Base-by-base conservation (phyloP, 257 asterid genomes). In the Solanum peruvianum region DNA sequence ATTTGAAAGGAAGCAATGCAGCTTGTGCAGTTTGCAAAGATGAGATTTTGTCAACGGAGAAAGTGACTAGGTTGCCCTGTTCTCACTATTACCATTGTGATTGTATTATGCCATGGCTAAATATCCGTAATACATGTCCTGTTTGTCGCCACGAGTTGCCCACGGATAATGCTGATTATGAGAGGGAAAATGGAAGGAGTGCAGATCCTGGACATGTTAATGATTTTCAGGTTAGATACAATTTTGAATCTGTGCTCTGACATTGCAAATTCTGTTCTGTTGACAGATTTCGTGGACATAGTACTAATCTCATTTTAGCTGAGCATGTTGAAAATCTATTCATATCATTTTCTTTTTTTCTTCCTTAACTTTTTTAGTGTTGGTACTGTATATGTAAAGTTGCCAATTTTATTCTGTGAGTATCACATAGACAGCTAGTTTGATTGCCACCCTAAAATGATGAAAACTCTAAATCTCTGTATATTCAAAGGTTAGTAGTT, bases 21-120 rank as follows among this genome's bases (percentile, higher is more conserved):
- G 87, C 87, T 13, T 97, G 99, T 88, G 98, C 99, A 3, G 98
- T 97, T 83, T 97, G 99, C 87, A 95, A 94, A 89, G 98, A 97
- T 81, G 98, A 94, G 39, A 88, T 94, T 86, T 81, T 89, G 3
- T 86, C 89, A 3, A 96, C 89, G 58, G 95, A 94, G 91, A 89
- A 89, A 88, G 93, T 91, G 84, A 93, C 91, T 13, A 93, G 85
- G 91, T 84, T 97, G 93, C 98, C 98, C 4, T 96, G 99, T 86
- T 80, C 86, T 77, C 99, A 96, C 93, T 86, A 93, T 72, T 96
- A 94, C 89, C 98, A 96, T 42, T 90, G 90, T 45, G 95, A 91
- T 31, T 96, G 99, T 91, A 93, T 96, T 86, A 20, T 94, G 69
- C 97, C 99, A 3, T 96, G 99, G 99, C 93, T 96, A 27, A 87